Evolutionary conservation across 306 rosid species (phyloP).

Genomic region (Pterocarpus macrocarpus): DNA sequence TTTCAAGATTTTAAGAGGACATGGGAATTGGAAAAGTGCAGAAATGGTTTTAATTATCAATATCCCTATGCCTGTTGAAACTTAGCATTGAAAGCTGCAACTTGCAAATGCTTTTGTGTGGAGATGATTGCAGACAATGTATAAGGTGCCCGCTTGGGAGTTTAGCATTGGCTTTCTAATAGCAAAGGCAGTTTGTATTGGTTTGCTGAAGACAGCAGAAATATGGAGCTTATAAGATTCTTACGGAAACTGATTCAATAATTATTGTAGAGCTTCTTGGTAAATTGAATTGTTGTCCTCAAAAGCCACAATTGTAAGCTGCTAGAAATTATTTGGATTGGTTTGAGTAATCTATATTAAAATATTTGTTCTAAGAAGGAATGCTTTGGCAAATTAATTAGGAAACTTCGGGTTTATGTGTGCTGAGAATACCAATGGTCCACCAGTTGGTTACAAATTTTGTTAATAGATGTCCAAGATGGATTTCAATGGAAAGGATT

Average conservation of each 20-base stretch:
- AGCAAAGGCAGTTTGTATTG: background rate
- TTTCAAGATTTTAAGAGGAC: constrained; percentile 15
- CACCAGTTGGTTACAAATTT: too few species aligned
- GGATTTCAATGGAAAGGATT: too few species aligned
- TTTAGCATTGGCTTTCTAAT: constrained; percentile 7
- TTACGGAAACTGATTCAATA: background rate
- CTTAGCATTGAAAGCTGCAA: background rate
- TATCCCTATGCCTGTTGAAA: background rate
- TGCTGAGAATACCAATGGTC: too few species aligned
- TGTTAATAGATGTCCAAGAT: too few species aligned
- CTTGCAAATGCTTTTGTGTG: constrained; percentile 18
- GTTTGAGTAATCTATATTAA: too few species aligned
- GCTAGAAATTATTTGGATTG: too few species aligned
- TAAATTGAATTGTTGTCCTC: constrained; percentile 15
- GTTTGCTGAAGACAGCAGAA: background rate
- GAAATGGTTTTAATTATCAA: background rate
- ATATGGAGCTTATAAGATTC: background rate
- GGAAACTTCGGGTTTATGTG: too few species aligned
- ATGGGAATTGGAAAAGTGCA: background rate
- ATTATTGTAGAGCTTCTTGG: background rate
- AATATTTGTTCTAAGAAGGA: too few species aligned
- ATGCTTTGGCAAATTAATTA: too few species aligned
- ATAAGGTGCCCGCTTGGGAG: constrained; percentile 12
- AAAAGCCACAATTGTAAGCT: background rate
- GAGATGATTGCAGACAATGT: background rate